Evolutionary conservation across 106 monocot genomes (phyloP).

Genomic region (Agapanthus africanus): DNA sequence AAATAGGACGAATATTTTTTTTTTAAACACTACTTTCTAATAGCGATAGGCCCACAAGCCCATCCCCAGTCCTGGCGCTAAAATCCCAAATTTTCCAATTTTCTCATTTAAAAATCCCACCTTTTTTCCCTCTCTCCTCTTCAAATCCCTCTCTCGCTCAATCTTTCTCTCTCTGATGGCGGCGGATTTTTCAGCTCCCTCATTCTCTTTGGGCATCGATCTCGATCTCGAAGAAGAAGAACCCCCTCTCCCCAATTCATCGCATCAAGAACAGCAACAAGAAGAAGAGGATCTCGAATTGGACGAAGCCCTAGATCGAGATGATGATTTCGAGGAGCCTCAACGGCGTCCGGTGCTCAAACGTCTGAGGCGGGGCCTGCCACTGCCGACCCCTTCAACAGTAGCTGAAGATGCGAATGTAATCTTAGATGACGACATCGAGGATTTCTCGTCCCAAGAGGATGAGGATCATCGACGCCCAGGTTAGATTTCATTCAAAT

Average conservation of each 20-base stretch:
- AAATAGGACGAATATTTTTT: too few species aligned
- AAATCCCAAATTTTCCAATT: too few species aligned
- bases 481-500: constrained; percentile 19
- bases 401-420: neutral
- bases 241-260: too few species aligned
- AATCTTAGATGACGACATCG: constrained; percentile 80
- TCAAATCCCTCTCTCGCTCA: too few species aligned
- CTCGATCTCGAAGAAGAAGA: constrained; percentile 6
- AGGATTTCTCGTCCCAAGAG: constrained; percentile 84
- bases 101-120: too few species aligned
- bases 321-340: constrained; percentile 2
- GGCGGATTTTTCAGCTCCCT: constrained; percentile 18
- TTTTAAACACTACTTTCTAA: too few species aligned
- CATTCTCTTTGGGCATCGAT: constrained; percentile 27
- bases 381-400: constrained; percentile 8
- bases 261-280: too few species aligned
- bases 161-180: constrained; percentile 7
- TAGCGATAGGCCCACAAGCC: too few species aligned
- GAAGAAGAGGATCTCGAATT: too few species aligned
- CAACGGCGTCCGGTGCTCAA: constrained; percentile 27
- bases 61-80: too few species aligned
- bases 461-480: constrained; percentile 9
- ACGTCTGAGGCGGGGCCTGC: constrained; percentile 39
- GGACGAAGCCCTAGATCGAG: constrained; percentile 1
- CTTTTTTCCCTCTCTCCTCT: too few species aligned